Percentiles rank a stretch among this genome's conserved stretches.
Conservation (phyloP, 176 grass and related monocot genomes). For the Zoysia pacifica region DNA sequence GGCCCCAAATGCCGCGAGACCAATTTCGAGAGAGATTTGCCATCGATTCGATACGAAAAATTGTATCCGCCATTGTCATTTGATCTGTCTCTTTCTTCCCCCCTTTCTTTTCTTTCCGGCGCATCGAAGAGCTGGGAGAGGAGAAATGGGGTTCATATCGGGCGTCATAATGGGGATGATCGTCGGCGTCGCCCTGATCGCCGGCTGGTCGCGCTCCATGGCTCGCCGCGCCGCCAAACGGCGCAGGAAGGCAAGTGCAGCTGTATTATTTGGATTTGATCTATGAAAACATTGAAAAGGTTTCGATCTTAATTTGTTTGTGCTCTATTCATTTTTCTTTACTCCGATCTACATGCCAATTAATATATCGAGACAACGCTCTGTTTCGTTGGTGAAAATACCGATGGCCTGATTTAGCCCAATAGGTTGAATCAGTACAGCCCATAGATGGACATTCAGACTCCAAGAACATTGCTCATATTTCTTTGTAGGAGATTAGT, state of each 20-base stretch:
- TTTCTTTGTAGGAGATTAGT: constrained; percentile 7
- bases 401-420: not conserved
- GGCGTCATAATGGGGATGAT: constrained; percentile 72
- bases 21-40: constrained; percentile 28
- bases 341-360: not conserved
- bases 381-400: not conserved
- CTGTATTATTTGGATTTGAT: constrained; percentile 11
- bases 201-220: constrained; percentile 73
- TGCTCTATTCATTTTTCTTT: not conserved
- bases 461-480: not conserved
- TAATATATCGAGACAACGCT: not conserved
- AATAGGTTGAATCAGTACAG: too few species aligned
- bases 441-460: not conserved
- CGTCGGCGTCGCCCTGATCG: constrained; percentile 73
- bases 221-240: constrained; percentile 64
- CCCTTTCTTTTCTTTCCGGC: not conserved
- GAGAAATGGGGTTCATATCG: constrained; percentile 79
- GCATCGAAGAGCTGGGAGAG: not conserved
- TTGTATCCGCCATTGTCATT: constrained; percentile 2
- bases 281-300: not conserved
- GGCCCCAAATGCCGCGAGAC: constrained; percentile 23
- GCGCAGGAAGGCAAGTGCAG: constrained; percentile 49
- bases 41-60: constrained; percentile 12
- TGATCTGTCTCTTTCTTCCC: not conserved
- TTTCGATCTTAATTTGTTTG: not conserved